Base-by-base conservation (phyloP, 805 yeast genomes). In the Candida silvicultrix region DNA sequence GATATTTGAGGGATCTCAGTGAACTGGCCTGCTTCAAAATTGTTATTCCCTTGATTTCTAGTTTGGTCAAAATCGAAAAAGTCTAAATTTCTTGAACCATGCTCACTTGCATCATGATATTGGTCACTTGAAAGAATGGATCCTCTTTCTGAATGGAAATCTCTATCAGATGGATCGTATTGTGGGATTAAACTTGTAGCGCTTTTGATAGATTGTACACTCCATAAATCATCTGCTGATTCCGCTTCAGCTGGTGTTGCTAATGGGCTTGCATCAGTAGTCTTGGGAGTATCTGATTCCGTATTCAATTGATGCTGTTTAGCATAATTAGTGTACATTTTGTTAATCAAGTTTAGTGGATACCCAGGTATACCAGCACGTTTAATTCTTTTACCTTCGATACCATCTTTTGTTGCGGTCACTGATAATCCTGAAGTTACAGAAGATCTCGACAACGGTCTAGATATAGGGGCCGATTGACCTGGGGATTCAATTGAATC, bases 361-460 rank as follows among this genome's bases (percentile, higher is more conserved):
- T 68, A 68, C 7, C 63, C 66, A 5, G 73, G 71, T 20, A 68
- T 67, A 2, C 70, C 73, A 11, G 51, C 45, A 40, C 81, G 65
- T 53, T 72, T 78, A 39, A 78, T 67, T 41, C 75, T 64, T 49
- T 76, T 74, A 5, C 89, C 89, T 57, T 83, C 87, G 4, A 82
- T 62, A 0, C 89, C 89, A 59, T 83, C 89, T 53, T 83, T 83
- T 16, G 86, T 81, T 20, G 89, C 89, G 5, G 84, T 81, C 36
- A 83, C 80, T 0, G 88, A 81, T n/a, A 83, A 59, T 31, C 85
- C 83, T 1, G 87, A 80, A 0, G 85, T 78, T 18, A 76, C 74
- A 21, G 85, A 78, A 40, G 75, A 74, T 42, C 87, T 70, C 0
- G 87, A 81, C 19, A 77, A 57, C 0, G 85, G 83, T 39, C 86